Percentiles rank a stretch among this genome's conserved stretches.
Conservation (phyloP, 2,329 filamentous ascomycete species). For the Elsinoe arachidis region DNA sequence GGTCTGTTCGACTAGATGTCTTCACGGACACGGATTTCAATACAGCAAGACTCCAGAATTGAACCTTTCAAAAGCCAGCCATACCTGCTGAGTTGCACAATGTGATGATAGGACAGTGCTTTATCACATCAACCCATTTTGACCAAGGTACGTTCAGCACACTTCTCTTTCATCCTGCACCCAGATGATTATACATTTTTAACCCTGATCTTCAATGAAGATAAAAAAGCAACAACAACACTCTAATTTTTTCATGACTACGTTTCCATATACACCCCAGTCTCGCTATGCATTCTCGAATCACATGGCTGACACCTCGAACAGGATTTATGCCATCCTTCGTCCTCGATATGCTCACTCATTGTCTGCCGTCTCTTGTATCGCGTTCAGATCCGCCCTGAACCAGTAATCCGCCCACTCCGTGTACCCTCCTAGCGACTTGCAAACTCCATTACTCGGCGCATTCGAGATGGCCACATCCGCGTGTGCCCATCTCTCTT, state of each 20-base stretch:
- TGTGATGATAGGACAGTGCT: conserved; percentile 29
- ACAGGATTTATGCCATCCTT: too few relatives aligned
- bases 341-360: background rate
- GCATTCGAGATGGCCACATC: conserved; percentile 56
- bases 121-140: background rate
- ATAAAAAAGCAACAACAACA: conserved; percentile 57
- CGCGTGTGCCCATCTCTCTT: conserved; percentile 50
- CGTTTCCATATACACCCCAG: background rate
- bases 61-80: conserved; percentile 12
- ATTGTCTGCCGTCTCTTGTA: background rate
- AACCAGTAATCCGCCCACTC: conserved; percentile 54
- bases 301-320: background rate
- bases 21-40: background rate
- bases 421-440: conserved; percentile 49
- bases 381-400: conserved; percentile 32
- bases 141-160: conserved; percentile 30
- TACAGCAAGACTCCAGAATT: conserved; percentile 17
- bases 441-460: conserved; percentile 54
- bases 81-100: background rate
- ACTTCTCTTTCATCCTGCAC: conserved; percentile 14
- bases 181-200: conserved; percentile 57
- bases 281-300: background rate
- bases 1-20: conserved; percentile 45
- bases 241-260: conserved; percentile 66
- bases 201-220: conserved; percentile 53